Evolutionary conservation across 2,329 filamentous ascomycete genomes (phyloP).

Genomic region (Scedosporium boydii): DNA sequence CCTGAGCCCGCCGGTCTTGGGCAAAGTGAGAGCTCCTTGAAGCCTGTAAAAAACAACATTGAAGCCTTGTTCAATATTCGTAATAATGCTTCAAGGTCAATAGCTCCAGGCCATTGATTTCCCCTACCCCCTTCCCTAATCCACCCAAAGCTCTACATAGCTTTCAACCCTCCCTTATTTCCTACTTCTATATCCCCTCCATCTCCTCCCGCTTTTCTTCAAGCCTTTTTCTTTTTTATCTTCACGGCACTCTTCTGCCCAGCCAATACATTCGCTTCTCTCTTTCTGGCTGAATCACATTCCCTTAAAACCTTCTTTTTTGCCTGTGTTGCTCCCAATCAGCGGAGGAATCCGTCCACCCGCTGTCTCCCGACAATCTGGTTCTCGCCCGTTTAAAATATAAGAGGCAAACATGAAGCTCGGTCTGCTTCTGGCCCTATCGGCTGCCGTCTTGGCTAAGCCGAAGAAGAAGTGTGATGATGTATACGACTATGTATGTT

Average conservation of each 20-base stretch:
- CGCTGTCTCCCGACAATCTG: background rate
- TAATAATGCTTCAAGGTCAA: too few species aligned
- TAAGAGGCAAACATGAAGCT: background rate
- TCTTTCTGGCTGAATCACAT: background rate
- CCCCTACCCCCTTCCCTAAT: too few species aligned
- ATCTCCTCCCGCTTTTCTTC: background rate
- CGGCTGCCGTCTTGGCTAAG: background rate
- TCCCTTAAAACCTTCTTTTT: background rate
- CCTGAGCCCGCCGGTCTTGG: background rate
- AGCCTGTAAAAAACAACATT: too few species aligned
- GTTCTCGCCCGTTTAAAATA: background rate
- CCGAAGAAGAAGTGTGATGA: conserved; percentile 2
- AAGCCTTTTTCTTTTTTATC: background rate
- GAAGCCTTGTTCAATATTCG: too few species aligned
- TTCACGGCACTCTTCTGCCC: background rate
- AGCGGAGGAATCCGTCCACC: background rate
- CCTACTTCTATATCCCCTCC: background rate
- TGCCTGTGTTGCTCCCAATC: background rate
- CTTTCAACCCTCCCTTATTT: background rate
- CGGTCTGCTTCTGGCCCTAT: background rate
- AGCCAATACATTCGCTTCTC: background rate
- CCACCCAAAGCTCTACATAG: too few species aligned
- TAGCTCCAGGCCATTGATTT: too few species aligned
- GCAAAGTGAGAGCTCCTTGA: too few species aligned
- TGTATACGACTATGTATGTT: conserved; percentile 16